phyloP scores from a whole-genome alignment of 495 filamentous ascomycete species.

The Tuber aestivum region DNA sequence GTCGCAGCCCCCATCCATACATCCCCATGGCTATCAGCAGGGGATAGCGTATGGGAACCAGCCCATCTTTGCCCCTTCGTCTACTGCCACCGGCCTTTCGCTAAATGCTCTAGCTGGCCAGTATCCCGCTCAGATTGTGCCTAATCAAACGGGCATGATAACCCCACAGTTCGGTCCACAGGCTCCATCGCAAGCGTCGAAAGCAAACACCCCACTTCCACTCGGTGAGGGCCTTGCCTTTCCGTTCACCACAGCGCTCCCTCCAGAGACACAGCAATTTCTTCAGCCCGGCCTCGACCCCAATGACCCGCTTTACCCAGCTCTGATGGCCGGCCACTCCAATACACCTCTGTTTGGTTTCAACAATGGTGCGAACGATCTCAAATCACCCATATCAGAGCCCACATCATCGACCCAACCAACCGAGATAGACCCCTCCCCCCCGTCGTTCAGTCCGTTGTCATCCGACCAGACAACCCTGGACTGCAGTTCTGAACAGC shows the following conservation, averaged over 20 bases:
- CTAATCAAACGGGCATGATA: background rate
- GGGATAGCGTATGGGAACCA: slow-evolving; percentile 6
- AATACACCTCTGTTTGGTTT: slow-evolving; percentile 20
- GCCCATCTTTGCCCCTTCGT: background rate
- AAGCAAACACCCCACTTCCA: background rate
- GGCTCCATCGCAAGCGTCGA: background rate
- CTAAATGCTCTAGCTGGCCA: background rate
- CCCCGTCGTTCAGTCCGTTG: slow-evolving; percentile 23
- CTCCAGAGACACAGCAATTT: slow-evolving; percentile 50
- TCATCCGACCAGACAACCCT: slow-evolving; percentile 19
- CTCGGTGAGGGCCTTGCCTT: background rate
- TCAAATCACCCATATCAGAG: slow-evolving; percentile 23
- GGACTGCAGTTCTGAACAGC: slow-evolving; percentile 24
- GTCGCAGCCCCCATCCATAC: slow-evolving; percentile 35
- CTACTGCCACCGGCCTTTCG: background rate
- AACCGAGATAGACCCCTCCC: slow-evolving; percentile 11
- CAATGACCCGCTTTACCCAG: slow-evolving; percentile 45
- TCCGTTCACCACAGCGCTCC: slow-evolving; percentile 47
- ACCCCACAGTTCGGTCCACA: background rate
- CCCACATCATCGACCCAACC: slow-evolving; percentile 15
- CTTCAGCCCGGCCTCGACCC: slow-evolving; percentile 47
- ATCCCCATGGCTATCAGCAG: background rate
- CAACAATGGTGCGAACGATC: slow-evolving; percentile 18
- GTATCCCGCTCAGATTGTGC: background rate
- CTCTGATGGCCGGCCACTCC: slow-evolving; percentile 48